Evolutionary conservation across 164 flowering plant species (phyloP).

Genomic region (Taxillus chinensis): DNA sequence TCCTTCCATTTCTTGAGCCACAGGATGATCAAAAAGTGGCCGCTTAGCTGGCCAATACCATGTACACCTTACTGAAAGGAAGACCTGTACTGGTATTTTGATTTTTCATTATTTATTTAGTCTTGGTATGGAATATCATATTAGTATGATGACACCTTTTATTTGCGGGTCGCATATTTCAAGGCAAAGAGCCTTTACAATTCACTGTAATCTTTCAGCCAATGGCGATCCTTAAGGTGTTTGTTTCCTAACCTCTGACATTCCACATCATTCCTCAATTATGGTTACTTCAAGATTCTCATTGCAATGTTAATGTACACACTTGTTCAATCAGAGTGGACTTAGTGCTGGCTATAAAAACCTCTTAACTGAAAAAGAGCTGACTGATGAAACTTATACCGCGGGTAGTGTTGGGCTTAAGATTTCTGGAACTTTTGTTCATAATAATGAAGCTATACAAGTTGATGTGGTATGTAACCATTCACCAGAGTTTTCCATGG

Average conservation of each 20-base stretch:
- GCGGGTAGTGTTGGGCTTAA: constrained; percentile 73
- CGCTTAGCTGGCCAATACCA: constrained; percentile 61
- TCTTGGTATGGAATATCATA: background rate
- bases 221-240: constrained; percentile 85
- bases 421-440: constrained; percentile 70
- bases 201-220: constrained; percentile 91
- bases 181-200: constrained; percentile 97
- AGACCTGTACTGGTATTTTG: constrained; percentile 81
- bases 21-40: constrained; percentile 91
- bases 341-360: constrained; percentile 88
- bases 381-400: constrained; percentile 73
- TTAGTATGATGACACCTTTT: constrained; percentile 6
- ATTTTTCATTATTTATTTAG: constrained; percentile 8
- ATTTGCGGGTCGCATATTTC: constrained; percentile 65
- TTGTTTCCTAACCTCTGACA: constrained; percentile 2
- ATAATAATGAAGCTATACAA: constrained; percentile 82
- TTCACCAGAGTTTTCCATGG: background rate
- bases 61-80: constrained; percentile 88
- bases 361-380: constrained; percentile 55
- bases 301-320: constrained; percentile 2
- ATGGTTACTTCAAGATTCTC: background rate
- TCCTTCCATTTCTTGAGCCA: constrained; percentile 1
- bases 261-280: background rate
- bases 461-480: constrained; percentile 70
- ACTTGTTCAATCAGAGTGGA: constrained; percentile 69